A percentile compares a stretch with the other conserved stretches of the same genome.
These are phyloP conservation scores for Silybum marianum DNA, from an alignment of 129 eudicot genomes.

Conservation along the genomic window DNA sequence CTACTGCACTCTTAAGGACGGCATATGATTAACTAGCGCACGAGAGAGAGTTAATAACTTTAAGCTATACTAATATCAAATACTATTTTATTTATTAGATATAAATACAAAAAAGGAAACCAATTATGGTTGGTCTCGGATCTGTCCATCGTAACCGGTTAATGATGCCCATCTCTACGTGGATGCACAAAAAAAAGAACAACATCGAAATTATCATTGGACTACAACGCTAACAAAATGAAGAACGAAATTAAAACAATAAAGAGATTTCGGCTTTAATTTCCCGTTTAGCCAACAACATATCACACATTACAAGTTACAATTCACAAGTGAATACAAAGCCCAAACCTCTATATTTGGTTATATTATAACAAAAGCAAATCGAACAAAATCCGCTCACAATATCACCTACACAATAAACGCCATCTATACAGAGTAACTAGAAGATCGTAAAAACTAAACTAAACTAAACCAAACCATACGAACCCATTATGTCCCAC, in stretches of 20 bases:
- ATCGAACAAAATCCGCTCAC: neutral
- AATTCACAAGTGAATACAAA: constrained; percentile 10
- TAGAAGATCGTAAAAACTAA: neutral
- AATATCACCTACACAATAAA: constrained; percentile 17
- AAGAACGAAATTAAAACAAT: neutral
- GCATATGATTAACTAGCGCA: no score
- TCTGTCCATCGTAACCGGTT: no score
- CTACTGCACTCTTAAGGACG: no score
- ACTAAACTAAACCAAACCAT: neutral
- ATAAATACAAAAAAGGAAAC: no score
- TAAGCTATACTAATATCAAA: no score
- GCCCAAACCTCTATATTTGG: constrained; percentile 12
- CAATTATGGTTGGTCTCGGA: no score
- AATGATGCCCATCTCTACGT: no score
- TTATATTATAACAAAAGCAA: neutral
- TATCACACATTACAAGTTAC: constrained; percentile 24
- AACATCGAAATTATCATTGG: no score
- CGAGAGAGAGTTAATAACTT: no score
- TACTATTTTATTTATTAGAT: no score
- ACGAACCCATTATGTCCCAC: neutral
- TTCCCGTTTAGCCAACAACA: constrained; percentile 1
- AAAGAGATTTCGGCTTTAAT: no score
- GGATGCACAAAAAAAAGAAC: no score
- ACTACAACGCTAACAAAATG: neutral
- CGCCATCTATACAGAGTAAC: constrained; percentile 25